Base-by-base conservation (phyloP, 805 yeast species). In the Wickerhamiella australiensis region DNA sequence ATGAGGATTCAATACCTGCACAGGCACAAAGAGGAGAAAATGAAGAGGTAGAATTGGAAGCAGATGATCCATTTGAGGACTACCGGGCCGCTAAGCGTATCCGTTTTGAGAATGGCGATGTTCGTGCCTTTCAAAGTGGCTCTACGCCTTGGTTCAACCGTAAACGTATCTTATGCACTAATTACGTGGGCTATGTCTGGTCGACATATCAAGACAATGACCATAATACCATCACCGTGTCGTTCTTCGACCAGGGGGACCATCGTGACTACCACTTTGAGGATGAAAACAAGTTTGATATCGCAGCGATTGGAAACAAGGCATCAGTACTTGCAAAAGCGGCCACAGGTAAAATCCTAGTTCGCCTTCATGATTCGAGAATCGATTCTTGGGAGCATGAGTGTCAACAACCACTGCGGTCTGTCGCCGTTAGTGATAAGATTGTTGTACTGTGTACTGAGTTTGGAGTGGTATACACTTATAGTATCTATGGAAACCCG, bases 251-350 rank as follows among this genome's bases (percentile, higher is more conserved):
- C 61, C 71, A 82, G 48, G 78, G 85, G 0, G 59, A 73, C 11
- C 82, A 80, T 60, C 76, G 79, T 51, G 95, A 86, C 58, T 85
- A 85, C 59, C 90, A 86, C 65, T 88, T 90, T 66, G 80, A 79
- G 44, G 97, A 90, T 64, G 64, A 76, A 42, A 71, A 73, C 53
- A 73, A 76, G 12, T 85, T 73, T 64, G 95, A 86, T 61, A 65
- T 85, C 47, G 90, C 94, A 23, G 76, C 83, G 0, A 70, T 90
- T 59, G 80, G 80, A 47, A 74, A 73, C 15, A 71, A 70, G 1
- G 95, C 92, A 1, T 65, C 82, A 1, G 60, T 85, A 3, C 72
- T 85, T 49, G 94, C 79, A 1, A 68, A 65, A 44, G 66, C 74
- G 0, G 59, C 66, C 43, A 67, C 68, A 5, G 65, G 61, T 8